A percentile compares a stretch with the other conserved stretches of the same genome.
phyloP scores from a whole-genome alignment of 495 filamentous ascomycete genomes.

The Glarea lozoyensis region DNA sequence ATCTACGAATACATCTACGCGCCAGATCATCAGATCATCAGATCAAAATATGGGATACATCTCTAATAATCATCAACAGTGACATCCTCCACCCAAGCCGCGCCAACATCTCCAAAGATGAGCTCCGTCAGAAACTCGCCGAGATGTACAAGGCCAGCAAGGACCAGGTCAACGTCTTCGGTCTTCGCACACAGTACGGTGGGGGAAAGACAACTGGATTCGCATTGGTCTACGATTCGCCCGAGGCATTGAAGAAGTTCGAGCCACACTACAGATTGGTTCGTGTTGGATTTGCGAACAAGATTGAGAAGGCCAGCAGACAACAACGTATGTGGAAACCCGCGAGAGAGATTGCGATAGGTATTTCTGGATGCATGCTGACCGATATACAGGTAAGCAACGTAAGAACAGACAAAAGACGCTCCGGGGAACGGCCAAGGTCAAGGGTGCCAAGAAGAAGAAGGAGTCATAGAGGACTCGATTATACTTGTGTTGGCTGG shows the following conservation, averaged over 20 bases:
- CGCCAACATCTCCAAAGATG: conserved; percentile 97
- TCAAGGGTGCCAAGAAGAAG: conserved; percentile 66
- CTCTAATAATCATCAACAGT: conserved; percentile 41
- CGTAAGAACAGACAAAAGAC: conserved; percentile 99
- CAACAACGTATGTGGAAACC: conserved; percentile 99
- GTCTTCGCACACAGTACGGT: conserved; percentile 97
- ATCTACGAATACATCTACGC: background rate
- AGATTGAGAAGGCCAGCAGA: conserved; percentile 92
- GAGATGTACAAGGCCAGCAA: conserved; percentile 96
- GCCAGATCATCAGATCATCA: too few relatives aligned
- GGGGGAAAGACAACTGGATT: conserved; percentile 99
- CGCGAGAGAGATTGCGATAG: too few relatives aligned
- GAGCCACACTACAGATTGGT: conserved; percentile 97
- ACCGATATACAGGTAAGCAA: conserved; percentile 99
- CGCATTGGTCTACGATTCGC: conserved; percentile 94
- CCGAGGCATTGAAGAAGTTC: conserved; percentile 98
- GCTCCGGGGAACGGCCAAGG: conserved; percentile 90
- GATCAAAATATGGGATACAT: conserved; percentile 1
- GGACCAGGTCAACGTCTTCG: conserved; percentile 94
- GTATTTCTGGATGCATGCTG: too few relatives aligned
- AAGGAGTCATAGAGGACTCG: background rate
- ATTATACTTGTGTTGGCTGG: background rate
- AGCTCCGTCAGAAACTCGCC: conserved; percentile 89
- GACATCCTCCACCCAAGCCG: conserved; percentile 99
- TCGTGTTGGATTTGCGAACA: conserved; percentile 78